These are phyloP conservation scores for Cutaneotrichosporon curvatum DNA, from an alignment of 1,284 basidiomycete species.

Conservation along the genomic window DNA sequence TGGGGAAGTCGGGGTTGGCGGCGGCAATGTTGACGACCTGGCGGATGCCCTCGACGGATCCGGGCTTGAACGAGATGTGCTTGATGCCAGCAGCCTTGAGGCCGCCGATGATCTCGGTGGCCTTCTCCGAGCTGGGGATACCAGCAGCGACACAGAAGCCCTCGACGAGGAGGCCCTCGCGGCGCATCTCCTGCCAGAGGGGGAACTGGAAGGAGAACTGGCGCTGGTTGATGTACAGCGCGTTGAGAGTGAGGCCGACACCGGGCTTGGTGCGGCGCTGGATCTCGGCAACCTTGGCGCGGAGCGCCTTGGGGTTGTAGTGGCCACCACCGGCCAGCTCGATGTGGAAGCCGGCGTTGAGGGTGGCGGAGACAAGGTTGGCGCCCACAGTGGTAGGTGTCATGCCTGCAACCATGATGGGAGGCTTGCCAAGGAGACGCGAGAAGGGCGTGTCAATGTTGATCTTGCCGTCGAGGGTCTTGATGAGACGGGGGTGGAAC, in stretches of 20 bases:
- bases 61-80: constrained; percentile 95
- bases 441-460: constrained; percentile 95
- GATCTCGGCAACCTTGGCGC: constrained; percentile 83
- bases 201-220: constrained; percentile 97
- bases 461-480: constrained; percentile 81
- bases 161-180: constrained; percentile 89
- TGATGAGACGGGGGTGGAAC: constrained; percentile 76
- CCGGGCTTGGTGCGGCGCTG: constrained; percentile 73
- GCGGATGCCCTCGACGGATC: constrained; percentile 91
- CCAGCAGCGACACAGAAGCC: constrained; percentile 98
- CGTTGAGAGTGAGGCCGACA: constrained; percentile 86
- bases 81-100: constrained; percentile 75
- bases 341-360: constrained; percentile 90
- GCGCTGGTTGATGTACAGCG: constrained; percentile 96
- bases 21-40: constrained; percentile 95
- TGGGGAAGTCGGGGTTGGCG: constrained; percentile 91
- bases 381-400: constrained; percentile 88
- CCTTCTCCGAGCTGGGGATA: constrained; percentile 87
- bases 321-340: constrained; percentile 97
- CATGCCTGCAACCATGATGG: constrained; percentile 99
- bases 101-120: constrained; percentile 79
- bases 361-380: constrained; percentile 83
- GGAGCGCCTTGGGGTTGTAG: constrained; percentile 81
- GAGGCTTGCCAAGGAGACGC: constrained; percentile 86
- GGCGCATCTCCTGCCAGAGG: constrained; percentile 93